These are phyloP conservation scores for Endotrypanum monterogeii DNA, from an alignment of 208 protist species.

Conservation along the genomic window DNA sequence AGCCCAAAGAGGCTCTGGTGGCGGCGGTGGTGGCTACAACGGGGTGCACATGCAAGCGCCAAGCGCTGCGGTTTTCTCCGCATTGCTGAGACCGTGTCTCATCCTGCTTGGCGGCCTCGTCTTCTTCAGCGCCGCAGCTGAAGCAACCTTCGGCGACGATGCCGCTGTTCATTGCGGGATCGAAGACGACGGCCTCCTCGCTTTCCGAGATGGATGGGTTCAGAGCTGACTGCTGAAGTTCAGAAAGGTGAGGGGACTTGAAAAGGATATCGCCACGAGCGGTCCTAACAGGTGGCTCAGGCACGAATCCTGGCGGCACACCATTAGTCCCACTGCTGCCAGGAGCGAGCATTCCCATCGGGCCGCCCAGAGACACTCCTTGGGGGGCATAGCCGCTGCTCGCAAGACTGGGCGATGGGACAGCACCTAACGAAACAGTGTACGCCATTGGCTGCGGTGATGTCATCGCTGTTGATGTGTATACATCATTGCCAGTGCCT, in stretches of 20 bases:
- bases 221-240: background rate
- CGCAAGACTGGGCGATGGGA: background rate
- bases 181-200: background rate
- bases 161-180: background rate
- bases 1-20: background rate
- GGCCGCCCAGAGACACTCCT: background rate
- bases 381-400: background rate
- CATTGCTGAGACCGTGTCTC: background rate
- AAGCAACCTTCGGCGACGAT: background rate
- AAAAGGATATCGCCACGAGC: background rate
- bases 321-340: background rate
- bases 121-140: constrained; percentile 9
- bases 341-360: background rate
- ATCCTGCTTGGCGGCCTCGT: constrained; percentile 8
- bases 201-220: background rate
- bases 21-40: background rate
- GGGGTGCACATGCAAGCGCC: constrained; percentile 16
- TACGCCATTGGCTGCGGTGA: background rate
- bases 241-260: background rate
- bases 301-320: background rate
- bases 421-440: background rate
- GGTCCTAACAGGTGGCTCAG: background rate
- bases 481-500: background rate
- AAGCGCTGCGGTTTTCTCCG: background rate
- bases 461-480: background rate